Evolutionary conservation across 352 stramenopile species (phyloP).

Genomic region (Globisporangium irregulare): DNA sequence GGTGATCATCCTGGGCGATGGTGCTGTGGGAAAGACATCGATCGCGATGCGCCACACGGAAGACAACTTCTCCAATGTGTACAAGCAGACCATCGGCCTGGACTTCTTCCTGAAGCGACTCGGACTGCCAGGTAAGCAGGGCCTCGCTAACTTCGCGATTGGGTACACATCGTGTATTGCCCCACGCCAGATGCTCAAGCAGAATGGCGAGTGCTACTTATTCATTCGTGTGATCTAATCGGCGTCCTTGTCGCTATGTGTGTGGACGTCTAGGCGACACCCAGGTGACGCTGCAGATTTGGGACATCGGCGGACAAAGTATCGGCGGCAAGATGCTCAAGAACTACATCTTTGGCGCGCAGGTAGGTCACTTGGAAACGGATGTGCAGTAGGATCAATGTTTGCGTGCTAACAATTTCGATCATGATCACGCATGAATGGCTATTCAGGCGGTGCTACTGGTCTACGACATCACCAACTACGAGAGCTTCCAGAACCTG

Average conservation of each 20-base stretch:
- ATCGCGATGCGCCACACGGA: constrained; percentile 91
- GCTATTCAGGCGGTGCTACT: constrained; percentile 78
- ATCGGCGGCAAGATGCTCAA: constrained; percentile 86
- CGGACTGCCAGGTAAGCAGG: constrained; percentile 66
- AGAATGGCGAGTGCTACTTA: background rate
- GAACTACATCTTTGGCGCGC: constrained; percentile 94
- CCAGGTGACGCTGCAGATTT: constrained; percentile 92
- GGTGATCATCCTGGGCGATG: constrained; percentile 93
- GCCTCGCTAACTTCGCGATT: background rate
- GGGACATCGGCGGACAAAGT: constrained; percentile 93
- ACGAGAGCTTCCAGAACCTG: constrained; percentile 94
- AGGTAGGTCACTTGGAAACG: constrained; percentile 35
- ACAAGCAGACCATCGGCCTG: constrained; percentile 95
- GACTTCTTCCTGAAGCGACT: constrained; percentile 96
- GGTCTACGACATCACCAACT: constrained; percentile 96
- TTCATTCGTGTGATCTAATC: too few species aligned
- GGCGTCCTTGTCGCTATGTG: too few species aligned
- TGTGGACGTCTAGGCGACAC: constrained; percentile 55
- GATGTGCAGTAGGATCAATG: background rate
- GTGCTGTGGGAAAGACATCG: constrained; percentile 94
- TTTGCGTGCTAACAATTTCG: background rate
- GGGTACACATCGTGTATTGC: background rate
- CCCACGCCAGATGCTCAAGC: background rate
- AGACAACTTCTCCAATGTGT: constrained; percentile 90
- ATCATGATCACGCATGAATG: background rate